Base-by-base conservation (phyloP, 352 stramenopile species). In the Globisporangium irregulare region DNA sequence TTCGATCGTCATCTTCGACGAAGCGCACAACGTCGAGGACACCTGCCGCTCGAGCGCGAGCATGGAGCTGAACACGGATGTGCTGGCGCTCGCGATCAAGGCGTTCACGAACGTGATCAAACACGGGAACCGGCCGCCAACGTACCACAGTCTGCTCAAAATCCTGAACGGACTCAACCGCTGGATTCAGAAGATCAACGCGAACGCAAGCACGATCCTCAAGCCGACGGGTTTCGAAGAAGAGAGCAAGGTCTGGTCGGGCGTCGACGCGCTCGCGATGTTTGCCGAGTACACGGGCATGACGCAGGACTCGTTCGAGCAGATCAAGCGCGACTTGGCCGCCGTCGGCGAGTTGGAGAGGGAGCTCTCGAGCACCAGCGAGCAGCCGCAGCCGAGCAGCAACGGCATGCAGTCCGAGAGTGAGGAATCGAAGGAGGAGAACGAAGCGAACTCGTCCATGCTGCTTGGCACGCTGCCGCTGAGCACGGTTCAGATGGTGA, bases 11-110 rank as follows among this genome's bases (percentile, higher is more conserved):
- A 79, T 96, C 34, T 75, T 96, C 50, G 89, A 96, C 43, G 89
- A 96, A 62, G 89, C 88, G 2, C 89, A 96, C 67, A 96, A 96
- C 54, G 86, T 95, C 34, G 89, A 96, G 69, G 88, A 95, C 64
- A 93, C 88, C 22, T 95, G 86, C 41, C 87, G 87, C 12, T 87
- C 82, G 14, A 85, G 82, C 53, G 88, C 88, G 20, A 95, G 86
- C 64, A 67, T 91, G 14, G 88, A 96, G 67, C 65, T 96, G 20
- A 92, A 75, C 14, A 74, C 64, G 0, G 77, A 92, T 8, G 65
- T 73, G 1, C 67, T 95, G 8, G 72, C 61, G 4, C 62, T 76
- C 0, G 84, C 85, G 9, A 88, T 89, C 50, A 84, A 79, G 25
- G 83, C 85, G 9, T 93, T 95, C 64, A 75, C 54, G 54, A 66